Evolutionary conservation across 495 filamentous ascomycete genomes (phyloP), one percentile per base, ranked within the genome.

Genomic region (Neurospora cerealis): DNA sequence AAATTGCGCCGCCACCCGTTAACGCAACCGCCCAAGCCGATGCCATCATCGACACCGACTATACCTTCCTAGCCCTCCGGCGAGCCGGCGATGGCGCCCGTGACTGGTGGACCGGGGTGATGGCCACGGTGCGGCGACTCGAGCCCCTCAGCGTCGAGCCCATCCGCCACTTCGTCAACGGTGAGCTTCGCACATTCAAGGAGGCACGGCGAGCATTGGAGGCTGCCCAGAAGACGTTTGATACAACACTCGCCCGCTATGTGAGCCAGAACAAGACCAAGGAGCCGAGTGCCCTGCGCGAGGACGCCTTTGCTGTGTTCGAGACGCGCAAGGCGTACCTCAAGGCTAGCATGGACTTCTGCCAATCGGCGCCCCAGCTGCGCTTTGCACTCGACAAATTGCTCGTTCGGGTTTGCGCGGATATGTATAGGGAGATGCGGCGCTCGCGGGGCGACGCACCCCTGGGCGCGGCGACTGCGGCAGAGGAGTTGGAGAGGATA

Each of bases 291-390:
- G 87, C 93, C 1, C 84, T 99, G 71, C 86, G 96, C 69, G 96
- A 99, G 81, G 96, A 99, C 82, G 95, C 96, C 0, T 99, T 98
- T 78, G 91, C 96, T 80, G 90, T 99, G 42, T 96, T 97, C 75
- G 96, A 98, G 86, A 92, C 94, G 19, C 89, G 95, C 69, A 95
- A 94, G 81, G 89, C 90, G 21, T 99, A 98, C 78, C 86, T 98
- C 32, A 95, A 93, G 82, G 92, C 94, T 0, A 94, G 93, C 9
- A 89, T 98, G 89, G 96, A 99, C 80, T 98, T 94, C 76, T 96
- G 93, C 75, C 89, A 96, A 54, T 87, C 91, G 70, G 93, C 92
- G 21, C 94, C 96, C 8, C 91, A 96, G 79, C 79, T 97, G 34
- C 88, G 96, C 32, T 89, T 89, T 74, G 88, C 89, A 3, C 87